Evolutionary conservation across 2,329 filamentous ascomycete species (phyloP).

Genomic region (Talaromyces sp.): DNA sequence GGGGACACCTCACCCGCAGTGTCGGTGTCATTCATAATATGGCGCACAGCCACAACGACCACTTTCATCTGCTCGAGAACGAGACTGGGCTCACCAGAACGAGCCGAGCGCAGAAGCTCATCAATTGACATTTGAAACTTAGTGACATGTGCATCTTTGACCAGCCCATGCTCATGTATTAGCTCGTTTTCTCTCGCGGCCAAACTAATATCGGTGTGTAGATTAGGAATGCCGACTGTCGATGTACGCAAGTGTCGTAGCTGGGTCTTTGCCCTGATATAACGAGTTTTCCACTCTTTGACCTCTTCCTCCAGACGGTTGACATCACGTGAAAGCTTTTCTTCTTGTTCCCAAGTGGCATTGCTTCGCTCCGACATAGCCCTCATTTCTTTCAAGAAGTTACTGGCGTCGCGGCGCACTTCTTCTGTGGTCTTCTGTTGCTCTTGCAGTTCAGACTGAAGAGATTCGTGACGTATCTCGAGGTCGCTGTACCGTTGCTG

Average conservation of each 20-base stretch:
- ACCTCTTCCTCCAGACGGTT: conserved; percentile 76
- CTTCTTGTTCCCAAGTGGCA: conserved; percentile 74
- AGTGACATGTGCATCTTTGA: conserved; percentile 89
- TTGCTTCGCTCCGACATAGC: conserved; percentile 75
- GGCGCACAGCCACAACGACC: conserved; percentile 76
- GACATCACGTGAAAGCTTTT: conserved; percentile 70
- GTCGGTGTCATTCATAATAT: conserved; percentile 76
- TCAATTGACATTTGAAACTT: conserved; percentile 94
- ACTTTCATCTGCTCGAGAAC: conserved; percentile 83
- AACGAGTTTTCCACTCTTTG: conserved; percentile 84
- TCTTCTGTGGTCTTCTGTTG: conserved; percentile 83
- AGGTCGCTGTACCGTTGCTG: conserved; percentile 57
- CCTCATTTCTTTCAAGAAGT: conserved; percentile 86
- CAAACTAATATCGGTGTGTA: conserved; percentile 38
- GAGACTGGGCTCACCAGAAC: conserved; percentile 66
- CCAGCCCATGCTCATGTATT: conserved; percentile 66
- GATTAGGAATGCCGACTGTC: conserved; percentile 64
- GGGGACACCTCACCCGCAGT: conserved; percentile 55
- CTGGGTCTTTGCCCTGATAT: conserved; percentile 83
- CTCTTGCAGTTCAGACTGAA: conserved; percentile 62
- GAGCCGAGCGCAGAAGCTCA: conserved; percentile 75
- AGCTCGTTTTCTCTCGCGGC: conserved; percentile 70
- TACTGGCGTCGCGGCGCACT: conserved; percentile 76
- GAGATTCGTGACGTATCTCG: conserved; percentile 62
- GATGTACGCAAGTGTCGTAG: conserved; percentile 75